Base-by-base conservation (phyloP, 2,329 filamentous ascomycete genomes). In the Graphilbum sp. region DNA sequence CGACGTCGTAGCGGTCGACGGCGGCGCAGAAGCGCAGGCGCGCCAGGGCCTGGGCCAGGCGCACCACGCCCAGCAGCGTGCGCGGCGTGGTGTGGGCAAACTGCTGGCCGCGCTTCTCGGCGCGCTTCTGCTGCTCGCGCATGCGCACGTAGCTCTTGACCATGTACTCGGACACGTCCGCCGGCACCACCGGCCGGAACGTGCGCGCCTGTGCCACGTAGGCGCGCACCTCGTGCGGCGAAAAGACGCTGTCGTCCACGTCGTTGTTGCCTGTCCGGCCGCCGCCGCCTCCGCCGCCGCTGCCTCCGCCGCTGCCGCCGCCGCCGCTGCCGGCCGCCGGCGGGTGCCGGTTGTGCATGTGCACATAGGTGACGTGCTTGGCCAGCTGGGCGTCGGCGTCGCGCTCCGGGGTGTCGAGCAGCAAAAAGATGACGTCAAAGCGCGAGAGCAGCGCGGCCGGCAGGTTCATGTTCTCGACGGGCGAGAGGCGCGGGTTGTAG, bases 391-490 rank as follows among this genome's bases (percentile, higher is more conserved):
- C 86, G 52, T 98, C 90, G 1, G 74, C 71, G 48, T 98, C 90
- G 45, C 86, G 80, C 16, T 77, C 79, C 3, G 90, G 88, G 29
- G 85, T 94, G 63, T 98, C 90, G 42, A 98, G 79, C 50, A 98
- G 87, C 34, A 98, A 69, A 69, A 96, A 98, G 48, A 98, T 73
- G 48, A 98, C 72, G 57, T 98, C 90, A 60, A 98, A 98, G 72
- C 90, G 84, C 42, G 88, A 95, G 39, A 98, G 73, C 17, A 98
- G 74, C 17, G 90, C 90, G 16, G 90, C 90, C n/a, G 90, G 90
- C 31, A 98, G 76, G 59, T 98, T 98, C 62, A 98, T 98, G 60
- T 98, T 98, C 59, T 98, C 90, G 20, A 98, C 87, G 0, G 90
- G 90, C 1, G 88, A 95, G 50, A 98, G 81, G 45, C 86, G 84